These are phyloP conservation scores for Verticillium dahliae DNA, from an alignment of 2,329 filamentous ascomycete genomes.

Conservation along the genomic window DNA sequence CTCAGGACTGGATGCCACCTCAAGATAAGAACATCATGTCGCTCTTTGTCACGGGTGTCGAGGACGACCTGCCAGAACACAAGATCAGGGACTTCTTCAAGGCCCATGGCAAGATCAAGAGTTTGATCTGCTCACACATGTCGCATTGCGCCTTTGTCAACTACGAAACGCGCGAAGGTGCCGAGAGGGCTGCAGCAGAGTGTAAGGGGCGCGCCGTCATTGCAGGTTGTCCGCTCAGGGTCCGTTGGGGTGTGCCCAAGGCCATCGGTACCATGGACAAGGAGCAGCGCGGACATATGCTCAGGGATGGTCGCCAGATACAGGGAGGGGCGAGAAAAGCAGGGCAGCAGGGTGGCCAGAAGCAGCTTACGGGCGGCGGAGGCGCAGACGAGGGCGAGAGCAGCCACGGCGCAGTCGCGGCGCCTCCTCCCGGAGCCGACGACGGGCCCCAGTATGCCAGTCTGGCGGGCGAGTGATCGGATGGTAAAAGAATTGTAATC, in stretches of 20 bases:
- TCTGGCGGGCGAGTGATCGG: conserved; percentile 65
- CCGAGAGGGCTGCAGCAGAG: conserved; percentile 77
- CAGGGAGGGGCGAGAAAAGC: conserved; percentile 25
- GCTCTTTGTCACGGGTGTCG: conserved; percentile 88
- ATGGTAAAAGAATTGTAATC: not conserved
- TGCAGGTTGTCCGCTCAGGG: conserved; percentile 79
- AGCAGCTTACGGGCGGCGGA: conserved; percentile 4
- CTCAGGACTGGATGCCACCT: conserved; percentile 81
- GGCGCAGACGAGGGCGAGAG: not conserved
- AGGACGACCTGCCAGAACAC: conserved; percentile 92
- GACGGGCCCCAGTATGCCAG: conserved; percentile 77
- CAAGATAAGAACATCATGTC: conserved; percentile 82
- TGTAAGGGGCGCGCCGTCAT: conserved; percentile 87
- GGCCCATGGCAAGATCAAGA: conserved; percentile 82
- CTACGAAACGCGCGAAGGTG: conserved; percentile 75
- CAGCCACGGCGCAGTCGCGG: conserved; percentile 43
- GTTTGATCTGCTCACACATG: conserved; percentile 91
- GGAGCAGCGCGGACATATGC: conserved; percentile 75
- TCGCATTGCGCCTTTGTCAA: conserved; percentile 97
- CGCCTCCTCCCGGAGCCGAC: conserved; percentile 66
- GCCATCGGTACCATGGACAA: conserved; percentile 87
- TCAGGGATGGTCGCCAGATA: conserved; percentile 59
- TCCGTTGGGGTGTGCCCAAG: conserved; percentile 91
- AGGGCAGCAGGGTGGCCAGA: conserved; percentile 9
- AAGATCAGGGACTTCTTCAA: conserved; percentile 88